These are phyloP conservation scores for Zalaria obscura DNA, from an alignment of 2,329 filamentous ascomycete genomes.

Conservation along the genomic window DNA sequence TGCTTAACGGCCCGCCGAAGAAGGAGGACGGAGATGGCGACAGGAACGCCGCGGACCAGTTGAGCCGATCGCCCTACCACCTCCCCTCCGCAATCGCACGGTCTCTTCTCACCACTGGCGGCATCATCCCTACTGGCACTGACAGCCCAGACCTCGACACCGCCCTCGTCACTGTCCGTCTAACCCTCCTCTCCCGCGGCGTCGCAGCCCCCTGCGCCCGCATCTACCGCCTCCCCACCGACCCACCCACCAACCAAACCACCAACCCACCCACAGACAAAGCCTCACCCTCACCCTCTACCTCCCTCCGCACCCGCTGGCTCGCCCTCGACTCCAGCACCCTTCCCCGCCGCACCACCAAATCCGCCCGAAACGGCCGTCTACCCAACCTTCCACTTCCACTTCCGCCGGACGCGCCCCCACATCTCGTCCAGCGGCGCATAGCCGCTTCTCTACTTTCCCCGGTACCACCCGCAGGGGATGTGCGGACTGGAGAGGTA, in stretches of 20 bases:
- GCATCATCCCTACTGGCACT: slow-evolving; percentile 5
- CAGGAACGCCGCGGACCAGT: slow-evolving; percentile 18
- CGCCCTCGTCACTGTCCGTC: slow-evolving; percentile 44
- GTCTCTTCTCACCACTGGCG: slow-evolving; percentile 9
- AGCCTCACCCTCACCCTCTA: slow-evolving; percentile 2
- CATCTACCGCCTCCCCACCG: slow-evolving; percentile 69
- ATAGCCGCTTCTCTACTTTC: slow-evolving; percentile 29
- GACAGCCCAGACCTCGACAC: slow-evolving; percentile 14
- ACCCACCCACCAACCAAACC: no score
- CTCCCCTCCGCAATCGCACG: slow-evolving; percentile 18
- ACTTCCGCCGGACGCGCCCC: slow-evolving; percentile 16
- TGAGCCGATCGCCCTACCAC: slow-evolving; percentile 24
- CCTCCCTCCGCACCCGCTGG: slow-evolving; percentile 55
- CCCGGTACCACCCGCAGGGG: slow-evolving; percentile 9
- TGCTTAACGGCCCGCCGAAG: background rate
- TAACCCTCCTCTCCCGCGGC: slow-evolving; percentile 57
- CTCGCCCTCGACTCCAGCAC: slow-evolving; percentile 37
- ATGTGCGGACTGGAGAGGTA: no score
- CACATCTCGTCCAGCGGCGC: slow-evolving; percentile 27
- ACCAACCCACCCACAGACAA: slow-evolving; percentile 10
- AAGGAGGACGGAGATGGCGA: slow-evolving; percentile 1
- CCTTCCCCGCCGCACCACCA: no score
- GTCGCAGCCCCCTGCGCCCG: slow-evolving; percentile 58
- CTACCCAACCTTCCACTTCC: no score
- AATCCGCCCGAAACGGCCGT: no score